Conservation (phyloP, 495 filamentous ascomycete species). For the Mytilinidion resinicola region DNA sequence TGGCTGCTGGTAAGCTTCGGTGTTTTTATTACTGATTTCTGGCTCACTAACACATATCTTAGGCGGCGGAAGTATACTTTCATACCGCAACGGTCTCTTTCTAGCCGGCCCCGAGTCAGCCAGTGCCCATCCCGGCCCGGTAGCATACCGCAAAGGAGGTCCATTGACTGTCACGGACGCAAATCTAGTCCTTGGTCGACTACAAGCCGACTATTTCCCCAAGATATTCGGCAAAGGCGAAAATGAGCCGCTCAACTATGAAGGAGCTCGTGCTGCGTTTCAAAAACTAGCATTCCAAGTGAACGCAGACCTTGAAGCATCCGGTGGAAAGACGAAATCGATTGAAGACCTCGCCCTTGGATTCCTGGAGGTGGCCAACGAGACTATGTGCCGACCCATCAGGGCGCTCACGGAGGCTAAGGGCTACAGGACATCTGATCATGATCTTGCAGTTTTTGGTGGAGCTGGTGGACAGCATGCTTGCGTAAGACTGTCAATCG, state of each 20-base stretch:
- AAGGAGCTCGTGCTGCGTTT: background rate
- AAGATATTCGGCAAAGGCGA: slow-evolving; percentile 14
- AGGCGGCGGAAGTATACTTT: slow-evolving; percentile 13
- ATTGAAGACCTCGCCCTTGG: slow-evolving; percentile 14
- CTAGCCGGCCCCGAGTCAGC: slow-evolving; percentile 12
- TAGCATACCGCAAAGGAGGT: slow-evolving; percentile 14
- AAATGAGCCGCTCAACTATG: slow-evolving; percentile 10
- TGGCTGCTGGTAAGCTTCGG: slow-evolving; percentile 34
- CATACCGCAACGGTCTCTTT: slow-evolving; percentile 13
- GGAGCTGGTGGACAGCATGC: slow-evolving; percentile 19
- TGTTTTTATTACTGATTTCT: background rate
- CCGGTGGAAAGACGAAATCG: background rate
- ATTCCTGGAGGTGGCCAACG: slow-evolving; percentile 16
- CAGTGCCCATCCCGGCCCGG: slow-evolving; percentile 14
- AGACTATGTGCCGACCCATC: slow-evolving; percentile 15
- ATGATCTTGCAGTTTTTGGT: slow-evolving; percentile 16
- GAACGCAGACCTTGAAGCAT: slow-evolving; percentile 3
- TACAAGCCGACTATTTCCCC: slow-evolving; percentile 15
- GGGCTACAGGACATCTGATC: slow-evolving; percentile 6
- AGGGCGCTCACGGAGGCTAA: slow-evolving; percentile 12
- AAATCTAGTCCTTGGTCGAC: slow-evolving; percentile 10
- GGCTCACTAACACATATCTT: background rate
- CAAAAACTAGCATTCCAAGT: slow-evolving; percentile 1
- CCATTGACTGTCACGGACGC: slow-evolving; percentile 18
- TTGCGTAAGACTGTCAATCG: background rate